Conservation (phyloP, 805 yeast species). For the Cephaloascus albidus region DNA sequence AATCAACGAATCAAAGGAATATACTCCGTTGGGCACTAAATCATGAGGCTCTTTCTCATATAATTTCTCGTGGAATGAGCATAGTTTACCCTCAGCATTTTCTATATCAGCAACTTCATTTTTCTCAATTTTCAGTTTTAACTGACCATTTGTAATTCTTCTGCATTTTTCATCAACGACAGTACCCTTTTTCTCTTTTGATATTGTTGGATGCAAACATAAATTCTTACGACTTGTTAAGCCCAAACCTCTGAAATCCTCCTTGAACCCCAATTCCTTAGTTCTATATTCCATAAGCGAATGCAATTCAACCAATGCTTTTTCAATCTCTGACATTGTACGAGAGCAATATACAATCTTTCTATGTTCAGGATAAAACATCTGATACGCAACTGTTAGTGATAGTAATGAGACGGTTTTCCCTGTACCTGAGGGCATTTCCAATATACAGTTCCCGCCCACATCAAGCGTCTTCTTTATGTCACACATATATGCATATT, state of each 20-base stretch:
- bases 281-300: slow-evolving; percentile 82
- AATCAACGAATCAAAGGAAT: slow-evolving; percentile 79
- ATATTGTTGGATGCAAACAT: slow-evolving; percentile 82
- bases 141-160: slow-evolving; percentile 85
- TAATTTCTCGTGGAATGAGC: slow-evolving; percentile 87
- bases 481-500: slow-evolving; percentile 95
- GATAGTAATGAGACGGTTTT: slow-evolving; percentile 90
- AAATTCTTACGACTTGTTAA: slow-evolving; percentile 89
- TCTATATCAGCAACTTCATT: slow-evolving; percentile 38
- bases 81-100: slow-evolving; percentile 32
- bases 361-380: slow-evolving; percentile 88
- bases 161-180: slow-evolving; percentile 96
- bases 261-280: slow-evolving; percentile 73
- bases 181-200: slow-evolving; percentile 81
- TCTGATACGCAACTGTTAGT: slow-evolving; percentile 89
- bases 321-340: slow-evolving; percentile 98
- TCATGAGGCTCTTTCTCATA: slow-evolving; percentile 82
- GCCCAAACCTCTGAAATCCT: slow-evolving; percentile 91
- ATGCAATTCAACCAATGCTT: slow-evolving; percentile 86
- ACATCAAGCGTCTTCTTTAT: slow-evolving; percentile 89
- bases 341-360: slow-evolving; percentile 97
- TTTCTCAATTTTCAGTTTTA: slow-evolving; percentile 52
- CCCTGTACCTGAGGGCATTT: slow-evolving; percentile 99
- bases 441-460: slow-evolving; percentile 93
- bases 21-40: slow-evolving; percentile 86